phyloP scores from a whole-genome alignment of 2,329 filamentous ascomycete species.

The Hymenotorrendiella dingleyae region DNA sequence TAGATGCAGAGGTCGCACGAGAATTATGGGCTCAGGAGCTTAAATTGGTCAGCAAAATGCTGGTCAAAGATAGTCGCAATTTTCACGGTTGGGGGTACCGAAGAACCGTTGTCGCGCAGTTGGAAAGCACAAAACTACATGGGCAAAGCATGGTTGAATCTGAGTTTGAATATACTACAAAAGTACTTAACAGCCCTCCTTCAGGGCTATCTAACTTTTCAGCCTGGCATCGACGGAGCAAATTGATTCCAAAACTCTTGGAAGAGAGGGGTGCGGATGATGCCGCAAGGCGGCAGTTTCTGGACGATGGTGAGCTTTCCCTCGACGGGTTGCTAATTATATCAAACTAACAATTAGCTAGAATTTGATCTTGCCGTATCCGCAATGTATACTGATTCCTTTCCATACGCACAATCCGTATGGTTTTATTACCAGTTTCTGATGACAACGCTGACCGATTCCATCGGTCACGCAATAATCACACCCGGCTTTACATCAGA shows the following conservation, averaged over 20 bases:
- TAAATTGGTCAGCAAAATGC: slow-evolving; percentile 78
- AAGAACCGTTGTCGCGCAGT: slow-evolving; percentile 66
- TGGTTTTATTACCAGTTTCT: slow-evolving; percentile 97
- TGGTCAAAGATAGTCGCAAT: slow-evolving; percentile 78
- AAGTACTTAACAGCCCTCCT: slow-evolving; percentile 70
- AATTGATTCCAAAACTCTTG: slow-evolving; percentile 72
- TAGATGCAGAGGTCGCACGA: slow-evolving; percentile 51
- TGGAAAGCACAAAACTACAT: slow-evolving; percentile 55
- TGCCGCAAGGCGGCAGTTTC: slow-evolving; percentile 56
- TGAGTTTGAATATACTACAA: slow-evolving; percentile 86
- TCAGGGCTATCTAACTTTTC: slow-evolving; percentile 88
- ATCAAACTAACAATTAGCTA: slow-evolving; percentile 25
- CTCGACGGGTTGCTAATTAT: background rate
- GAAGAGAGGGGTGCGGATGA: slow-evolving; percentile 62
- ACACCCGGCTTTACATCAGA: slow-evolving; percentile 54
- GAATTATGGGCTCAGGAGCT: slow-evolving; percentile 81
- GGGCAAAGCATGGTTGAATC: slow-evolving; percentile 63
- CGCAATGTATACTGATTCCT: slow-evolving; percentile 63
- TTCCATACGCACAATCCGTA: slow-evolving; percentile 88
- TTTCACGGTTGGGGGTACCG: slow-evolving; percentile 97
- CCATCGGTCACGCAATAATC: slow-evolving; percentile 49
- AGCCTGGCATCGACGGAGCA: slow-evolving; percentile 88
- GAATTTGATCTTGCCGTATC: slow-evolving; percentile 73
- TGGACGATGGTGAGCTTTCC: slow-evolving; percentile 56
- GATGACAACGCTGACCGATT: slow-evolving; percentile 59